Evolutionary conservation across 2,329 filamentous ascomycete species (phyloP), one percentile per base, ranked within the genome.

Genomic region (Hymenoscyphus albidus): DNA sequence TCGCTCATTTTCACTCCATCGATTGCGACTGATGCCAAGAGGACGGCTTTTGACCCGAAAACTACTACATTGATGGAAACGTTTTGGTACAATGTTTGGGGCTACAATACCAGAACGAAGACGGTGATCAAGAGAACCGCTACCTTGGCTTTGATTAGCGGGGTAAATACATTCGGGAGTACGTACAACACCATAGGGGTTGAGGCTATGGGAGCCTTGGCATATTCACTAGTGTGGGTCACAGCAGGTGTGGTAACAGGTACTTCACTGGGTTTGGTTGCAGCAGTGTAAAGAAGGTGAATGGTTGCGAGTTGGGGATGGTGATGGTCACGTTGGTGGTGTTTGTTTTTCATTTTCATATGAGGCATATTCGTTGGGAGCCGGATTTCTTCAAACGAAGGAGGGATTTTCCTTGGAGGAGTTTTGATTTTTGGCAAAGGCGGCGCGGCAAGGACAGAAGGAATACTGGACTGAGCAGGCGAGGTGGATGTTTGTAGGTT

Each of bases 221-320:
- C 83, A 0, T 98, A 93, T 81, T 87, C 90, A 1, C 80, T 80
- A 27, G 80, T 94, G 42, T 97, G 92, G 92, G 85, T 85, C n/a
- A 71, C 82, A 27, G 90, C 89, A 6, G 83, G 85, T 3, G 74
- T 83, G 13, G 73, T 88, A 62, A 84, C 85, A 2, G 89, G 89
- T 14, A 40, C 81, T n/a, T 81, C 77, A 1, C 74, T 88, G 44
- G 82, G 80, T 35, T 76, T 81, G 62, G 81, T 87, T 54, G 77
- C 81, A 70, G 74, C 84, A 74, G 76, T 84, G 75, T 80, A 60
- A 70, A 58, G n/a, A 27, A 27, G 12, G 48, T 54, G 48, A 54
- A 54, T 54, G 22, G 18, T 27, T 22, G 18, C 9, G 13, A 18
- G 18, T 54, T 12, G 44, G 44, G 18, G n/a, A 3, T 5, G 18